phyloP scores from a whole-genome alignment of 2,329 filamentous ascomycete species.

The Scedosporium minutisporum region DNA sequence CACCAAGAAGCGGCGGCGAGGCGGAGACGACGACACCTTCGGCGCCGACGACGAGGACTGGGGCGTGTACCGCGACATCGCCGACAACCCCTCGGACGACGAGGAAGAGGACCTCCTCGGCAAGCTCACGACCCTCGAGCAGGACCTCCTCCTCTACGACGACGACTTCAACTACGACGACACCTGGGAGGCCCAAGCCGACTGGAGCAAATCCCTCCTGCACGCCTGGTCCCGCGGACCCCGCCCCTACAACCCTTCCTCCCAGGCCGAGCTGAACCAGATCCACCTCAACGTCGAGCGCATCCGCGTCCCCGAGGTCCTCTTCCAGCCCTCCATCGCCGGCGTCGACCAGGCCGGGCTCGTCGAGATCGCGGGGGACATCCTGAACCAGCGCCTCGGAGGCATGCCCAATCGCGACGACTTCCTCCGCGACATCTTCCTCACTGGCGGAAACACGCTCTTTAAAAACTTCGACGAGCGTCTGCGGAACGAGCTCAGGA shows the following conservation, averaged over 20 bases:
- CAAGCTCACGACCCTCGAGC: slow-evolving; percentile 67
- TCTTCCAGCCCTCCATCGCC: slow-evolving; percentile 87
- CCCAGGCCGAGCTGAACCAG: slow-evolving; percentile 72
- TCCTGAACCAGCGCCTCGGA: slow-evolving; percentile 72
- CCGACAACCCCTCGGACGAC: slow-evolving; percentile 70
- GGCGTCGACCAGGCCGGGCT: slow-evolving; percentile 90
- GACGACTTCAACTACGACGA: slow-evolving; percentile 84
- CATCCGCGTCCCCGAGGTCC: slow-evolving; percentile 84
- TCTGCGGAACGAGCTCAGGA: slow-evolving; percentile 60
- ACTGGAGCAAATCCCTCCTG: slow-evolving; percentile 87
- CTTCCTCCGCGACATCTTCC: slow-evolving; percentile 77
- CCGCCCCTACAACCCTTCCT: slow-evolving; percentile 72
- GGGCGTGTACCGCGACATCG: slow-evolving; percentile 91
- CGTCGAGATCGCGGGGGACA: slow-evolving; percentile 83
- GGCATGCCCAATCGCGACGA: slow-evolving; percentile 48
- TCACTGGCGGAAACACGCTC: slow-evolving; percentile 86
- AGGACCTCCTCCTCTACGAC: slow-evolving; percentile 78
- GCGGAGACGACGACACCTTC: slow-evolving; percentile 90
- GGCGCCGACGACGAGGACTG: slow-evolving; percentile 96
- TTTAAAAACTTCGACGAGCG: slow-evolving; percentile 83
- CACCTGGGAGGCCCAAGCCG: slow-evolving; percentile 81
- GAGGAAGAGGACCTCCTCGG: slow-evolving; percentile 80
- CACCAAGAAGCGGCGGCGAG: slow-evolving; percentile 71
- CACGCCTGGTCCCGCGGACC: slow-evolving; percentile 87
- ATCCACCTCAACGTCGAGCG: slow-evolving; percentile 94